phyloP scores from a whole-genome alignment of 345 rosid species.

The Salix koriyanagi region DNA sequence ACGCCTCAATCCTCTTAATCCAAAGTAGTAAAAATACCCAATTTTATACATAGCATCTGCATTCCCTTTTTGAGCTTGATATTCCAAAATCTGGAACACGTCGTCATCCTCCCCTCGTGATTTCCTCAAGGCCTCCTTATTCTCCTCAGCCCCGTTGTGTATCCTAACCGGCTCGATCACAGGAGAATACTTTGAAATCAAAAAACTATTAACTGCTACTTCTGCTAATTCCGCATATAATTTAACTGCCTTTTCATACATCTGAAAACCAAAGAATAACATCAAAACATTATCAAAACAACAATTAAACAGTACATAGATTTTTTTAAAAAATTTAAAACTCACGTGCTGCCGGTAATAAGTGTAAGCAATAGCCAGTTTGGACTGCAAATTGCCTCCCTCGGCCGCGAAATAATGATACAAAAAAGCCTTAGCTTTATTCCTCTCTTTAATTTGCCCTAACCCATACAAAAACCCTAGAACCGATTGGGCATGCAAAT shows the following conservation, averaged over 20 bases:
- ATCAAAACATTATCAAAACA: background rate
- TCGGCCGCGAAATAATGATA: constrained; percentile 71
- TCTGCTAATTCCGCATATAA: constrained; percentile 88
- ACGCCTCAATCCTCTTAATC: constrained; percentile 90
- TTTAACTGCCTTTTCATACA: constrained; percentile 76
- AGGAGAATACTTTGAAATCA: constrained; percentile 84
- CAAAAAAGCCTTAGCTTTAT: constrained; percentile 66
- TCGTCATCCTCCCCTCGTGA: constrained; percentile 96
- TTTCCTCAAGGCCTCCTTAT: constrained; percentile 84
- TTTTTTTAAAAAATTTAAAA: background rate
- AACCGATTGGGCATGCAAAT: constrained; percentile 71
- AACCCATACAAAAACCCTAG: constrained; percentile 62
- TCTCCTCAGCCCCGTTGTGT: constrained; percentile 93
- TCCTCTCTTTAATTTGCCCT: constrained; percentile 70
- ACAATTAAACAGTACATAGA: background rate
- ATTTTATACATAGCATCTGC: constrained; percentile 81
- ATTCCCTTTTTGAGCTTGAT: constrained; percentile 97
- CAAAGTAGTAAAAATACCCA: constrained; percentile 88
- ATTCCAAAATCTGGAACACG: constrained; percentile 92
- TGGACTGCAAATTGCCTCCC: constrained; percentile 84
- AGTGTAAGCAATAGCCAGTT: constrained; percentile 86
- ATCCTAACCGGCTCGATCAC: constrained; percentile 87
- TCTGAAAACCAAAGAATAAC: constrained; percentile 40
- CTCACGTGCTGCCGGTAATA: constrained; percentile 88
- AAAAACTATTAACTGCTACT: constrained; percentile 81